Conservation (phyloP, 2,329 filamentous ascomycete species). For the Myriangium duriaei region DNA sequence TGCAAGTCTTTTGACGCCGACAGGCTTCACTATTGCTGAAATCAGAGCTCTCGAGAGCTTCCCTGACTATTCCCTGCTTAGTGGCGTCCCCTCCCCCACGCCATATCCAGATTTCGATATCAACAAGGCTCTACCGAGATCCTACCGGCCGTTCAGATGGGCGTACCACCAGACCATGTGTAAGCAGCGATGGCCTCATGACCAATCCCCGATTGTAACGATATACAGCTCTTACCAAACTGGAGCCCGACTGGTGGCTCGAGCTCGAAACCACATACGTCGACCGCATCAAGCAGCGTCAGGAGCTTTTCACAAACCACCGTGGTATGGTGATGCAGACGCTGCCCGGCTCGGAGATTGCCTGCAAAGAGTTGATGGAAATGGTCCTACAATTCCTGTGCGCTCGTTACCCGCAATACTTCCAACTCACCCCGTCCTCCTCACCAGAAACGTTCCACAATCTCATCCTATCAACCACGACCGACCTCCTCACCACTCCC, state of each 20-base stretch:
- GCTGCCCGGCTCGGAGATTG: slow-evolving; percentile 64
- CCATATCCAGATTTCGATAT: slow-evolving; percentile 56
- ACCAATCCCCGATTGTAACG: not conserved
- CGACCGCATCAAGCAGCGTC: slow-evolving; percentile 54
- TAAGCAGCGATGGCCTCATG: slow-evolving; percentile 32
- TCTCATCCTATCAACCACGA: slow-evolving; percentile 49
- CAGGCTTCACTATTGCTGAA: slow-evolving; percentile 58
- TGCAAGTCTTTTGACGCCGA: slow-evolving; percentile 37
- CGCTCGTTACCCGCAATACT: slow-evolving; percentile 63
- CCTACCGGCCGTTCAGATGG: slow-evolving; percentile 75
- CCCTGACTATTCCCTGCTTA: slow-evolving; percentile 63
- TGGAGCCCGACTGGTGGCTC: slow-evolving; percentile 80
- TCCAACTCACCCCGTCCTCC: slow-evolving; percentile 44
- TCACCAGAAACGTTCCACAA: slow-evolving; percentile 48
- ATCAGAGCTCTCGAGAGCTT: slow-evolving; percentile 61
- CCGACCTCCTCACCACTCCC: slow-evolving; percentile 47
- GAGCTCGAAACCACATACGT: slow-evolving; percentile 67
- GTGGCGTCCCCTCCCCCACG: slow-evolving; percentile 58
- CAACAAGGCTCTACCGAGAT: slow-evolving; percentile 53
- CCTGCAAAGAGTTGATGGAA: slow-evolving; percentile 78
- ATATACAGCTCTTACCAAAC: slow-evolving; percentile 54
- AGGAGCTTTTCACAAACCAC: slow-evolving; percentile 50
- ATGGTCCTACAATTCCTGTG: slow-evolving; percentile 72
- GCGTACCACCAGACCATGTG: slow-evolving; percentile 85
- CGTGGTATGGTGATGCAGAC: slow-evolving; percentile 52